These are phyloP conservation scores for Zygosaccharomyces sapae DNA, from an alignment of 1,139 yeast species.

Conservation along the genomic window DNA sequence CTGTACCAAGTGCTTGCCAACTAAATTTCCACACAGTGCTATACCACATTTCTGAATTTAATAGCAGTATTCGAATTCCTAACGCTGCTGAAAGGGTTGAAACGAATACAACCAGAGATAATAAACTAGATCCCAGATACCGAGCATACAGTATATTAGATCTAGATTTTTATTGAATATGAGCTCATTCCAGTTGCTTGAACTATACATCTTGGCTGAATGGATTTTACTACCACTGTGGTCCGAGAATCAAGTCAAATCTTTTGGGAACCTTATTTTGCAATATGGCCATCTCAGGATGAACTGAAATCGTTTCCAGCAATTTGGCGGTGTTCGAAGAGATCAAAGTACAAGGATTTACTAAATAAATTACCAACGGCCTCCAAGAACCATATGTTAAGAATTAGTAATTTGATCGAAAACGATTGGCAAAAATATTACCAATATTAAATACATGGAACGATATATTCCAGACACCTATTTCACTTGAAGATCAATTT, in stretches of 20 bases:
- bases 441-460: constrained; percentile 23
- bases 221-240: constrained; percentile 28
- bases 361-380: constrained; percentile 30
- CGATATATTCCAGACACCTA: constrained; percentile 13
- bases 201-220: constrained; percentile 50
- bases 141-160: constrained; percentile 28
- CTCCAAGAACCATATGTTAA: constrained; percentile 20
- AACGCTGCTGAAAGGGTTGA: constrained; percentile 11
- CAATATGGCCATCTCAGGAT: constrained; percentile 48
- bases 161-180: constrained; percentile 24
- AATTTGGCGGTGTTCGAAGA: constrained; percentile 41
- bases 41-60: constrained; percentile 40
- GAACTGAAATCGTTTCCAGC: constrained; percentile 52
- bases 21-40: constrained; percentile 57
- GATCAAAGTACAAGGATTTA: constrained; percentile 13
- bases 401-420: constrained; percentile 20
- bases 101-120: constrained; percentile 21
- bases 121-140: constrained; percentile 33
- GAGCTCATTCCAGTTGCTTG: constrained; percentile 41
- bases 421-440: constrained; percentile 27
- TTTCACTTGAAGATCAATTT: constrained; percentile 30
- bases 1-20: constrained; percentile 56
- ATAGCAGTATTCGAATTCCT: constrained; percentile 29
- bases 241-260: constrained; percentile 35
- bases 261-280: constrained; percentile 65